Base-by-base conservation (phyloP, 78 protist genomes). In the Polysphondylium violaceum region DNA sequence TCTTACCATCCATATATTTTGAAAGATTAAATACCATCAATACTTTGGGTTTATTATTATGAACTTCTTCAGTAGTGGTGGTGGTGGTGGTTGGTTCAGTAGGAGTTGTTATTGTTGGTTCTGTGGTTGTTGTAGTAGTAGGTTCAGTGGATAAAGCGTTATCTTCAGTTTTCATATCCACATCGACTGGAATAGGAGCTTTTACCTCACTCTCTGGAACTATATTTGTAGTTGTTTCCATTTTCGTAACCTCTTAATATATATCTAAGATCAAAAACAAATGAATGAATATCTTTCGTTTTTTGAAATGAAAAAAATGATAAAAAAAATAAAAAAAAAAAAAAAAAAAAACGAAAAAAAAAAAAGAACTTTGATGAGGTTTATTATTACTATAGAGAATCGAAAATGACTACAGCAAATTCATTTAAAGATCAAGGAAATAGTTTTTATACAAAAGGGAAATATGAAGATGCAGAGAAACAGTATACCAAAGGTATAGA, bases 11-110 rank as follows among this genome's bases (percentile, higher is more conserved):
- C 73, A 69, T 69, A 69, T 29, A 58, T 50, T 81, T 81, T 68
- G 90, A 78, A 58, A 81, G 43, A 38, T 41, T 41, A 58, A 81
- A 81, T 25, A 81, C 8, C 17, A 81, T 43, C 51, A 81, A 41
- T 27, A 35, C 59, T 1, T 53, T 23, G 11, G 3, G 19, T 25
- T 59, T 36, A 53, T 41, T 55, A 8, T 53, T 36, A 14, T 23
- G 8, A 6, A 63, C 69, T 3, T 53, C 61, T 25, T 40, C 4
- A 75, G 50, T 74, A 21, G 40, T n/a, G 7, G 40, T 55, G 2
- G 11, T 35, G 21, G 35, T 55, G 51, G 61, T 55, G n/a, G n/a
- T n/a, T n/a, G n/a, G n/a, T n/a, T n/a, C n/a, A n/a, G n/a, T n/a
- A n/a, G n/a, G n/a, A 17, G 61, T 41, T 27, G 85, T 75, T 17